These are phyloP conservation scores for Heliamphora pulchella DNA, from an alignment of 179 eudicot species.

Conservation along the genomic window DNA sequence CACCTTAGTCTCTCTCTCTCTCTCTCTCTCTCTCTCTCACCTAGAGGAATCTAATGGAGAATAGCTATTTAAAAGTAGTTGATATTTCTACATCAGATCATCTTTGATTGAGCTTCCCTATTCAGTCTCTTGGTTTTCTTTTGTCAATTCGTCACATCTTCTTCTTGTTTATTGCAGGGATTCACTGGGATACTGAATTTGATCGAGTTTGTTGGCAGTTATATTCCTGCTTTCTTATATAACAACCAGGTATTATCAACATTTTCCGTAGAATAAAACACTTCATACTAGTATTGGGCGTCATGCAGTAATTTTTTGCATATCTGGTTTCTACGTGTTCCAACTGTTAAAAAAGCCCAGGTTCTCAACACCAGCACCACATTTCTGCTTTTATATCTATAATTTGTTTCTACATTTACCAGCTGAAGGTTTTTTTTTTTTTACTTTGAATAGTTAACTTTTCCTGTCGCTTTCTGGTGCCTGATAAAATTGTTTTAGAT, in stretches of 20 bases:
- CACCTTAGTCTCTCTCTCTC: no score
- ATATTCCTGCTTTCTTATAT: slow-evolving; percentile 65
- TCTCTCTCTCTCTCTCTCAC: no score
- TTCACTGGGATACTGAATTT: slow-evolving; percentile 67
- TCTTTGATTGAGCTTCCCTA: neutral
- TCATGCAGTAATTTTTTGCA: neutral
- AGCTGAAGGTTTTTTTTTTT: neutral
- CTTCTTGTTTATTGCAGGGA: slow-evolving; percentile 45
- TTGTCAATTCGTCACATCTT: neutral
- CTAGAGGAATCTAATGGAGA: no score
- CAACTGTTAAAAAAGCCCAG: neutral
- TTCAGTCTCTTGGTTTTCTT: neutral
- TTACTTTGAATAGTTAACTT: neutral
- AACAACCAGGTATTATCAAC: slow-evolving; percentile 59
- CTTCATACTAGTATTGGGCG: neutral
- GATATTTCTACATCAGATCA: neutral
- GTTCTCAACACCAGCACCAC: neutral
- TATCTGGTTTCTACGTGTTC: neutral
- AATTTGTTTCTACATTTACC: neutral
- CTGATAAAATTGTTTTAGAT: neutral
- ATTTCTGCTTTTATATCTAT: neutral
- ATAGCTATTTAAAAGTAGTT: neutral
- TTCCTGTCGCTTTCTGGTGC: neutral
- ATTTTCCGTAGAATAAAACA: neutral
- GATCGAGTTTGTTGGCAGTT: slow-evolving; percentile 58